These are phyloP conservation scores for Pinus taeda DNA, from an alignment of 75 land plant species.

Conservation along the genomic window DNA sequence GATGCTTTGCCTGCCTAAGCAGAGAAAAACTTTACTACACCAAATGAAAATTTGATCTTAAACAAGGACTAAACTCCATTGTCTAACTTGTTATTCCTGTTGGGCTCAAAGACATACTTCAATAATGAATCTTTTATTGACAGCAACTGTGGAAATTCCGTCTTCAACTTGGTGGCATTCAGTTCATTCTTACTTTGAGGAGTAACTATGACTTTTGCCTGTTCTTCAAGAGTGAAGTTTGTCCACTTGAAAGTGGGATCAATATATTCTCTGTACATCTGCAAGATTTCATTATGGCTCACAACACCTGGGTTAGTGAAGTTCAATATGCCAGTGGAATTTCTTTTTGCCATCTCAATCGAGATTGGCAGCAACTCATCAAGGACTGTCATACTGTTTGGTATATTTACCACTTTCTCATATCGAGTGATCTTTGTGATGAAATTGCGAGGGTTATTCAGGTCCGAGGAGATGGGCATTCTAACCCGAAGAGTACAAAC, in stretches of 20 bases:
- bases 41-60: too few relatives aligned
- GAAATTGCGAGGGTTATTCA: slow-evolving; percentile 57
- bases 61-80: too few relatives aligned
- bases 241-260: slow-evolving; percentile 55
- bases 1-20: too few relatives aligned
- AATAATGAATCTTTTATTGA: slow-evolving; percentile 55
- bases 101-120: slow-evolving; percentile 60
- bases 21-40: too few relatives aligned
- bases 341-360: slow-evolving; percentile 46
- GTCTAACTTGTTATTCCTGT: slow-evolving; percentile 26
- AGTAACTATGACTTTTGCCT: slow-evolving; percentile 66
- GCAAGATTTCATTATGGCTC: slow-evolving; percentile 69
- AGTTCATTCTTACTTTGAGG: slow-evolving; percentile 69
- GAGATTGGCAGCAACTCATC: slow-evolving; percentile 60
- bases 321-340: slow-evolving; percentile 59
- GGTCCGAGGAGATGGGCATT: slow-evolving; percentile 65
- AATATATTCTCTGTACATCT: slow-evolving; percentile 65
- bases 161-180: slow-evolving; percentile 54
- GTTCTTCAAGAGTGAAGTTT: slow-evolving; percentile 69
- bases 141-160: slow-evolving; percentile 66
- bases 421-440: slow-evolving; percentile 60
- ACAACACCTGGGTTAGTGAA: slow-evolving; percentile 65
- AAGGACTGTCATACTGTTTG: slow-evolving; percentile 65
- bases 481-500: slow-evolving; percentile 64
- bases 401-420: slow-evolving; percentile 59